phyloP scores from a whole-genome alignment of 2,329 filamentous ascomycete genomes.

The Acrocalymma vagum region DNA sequence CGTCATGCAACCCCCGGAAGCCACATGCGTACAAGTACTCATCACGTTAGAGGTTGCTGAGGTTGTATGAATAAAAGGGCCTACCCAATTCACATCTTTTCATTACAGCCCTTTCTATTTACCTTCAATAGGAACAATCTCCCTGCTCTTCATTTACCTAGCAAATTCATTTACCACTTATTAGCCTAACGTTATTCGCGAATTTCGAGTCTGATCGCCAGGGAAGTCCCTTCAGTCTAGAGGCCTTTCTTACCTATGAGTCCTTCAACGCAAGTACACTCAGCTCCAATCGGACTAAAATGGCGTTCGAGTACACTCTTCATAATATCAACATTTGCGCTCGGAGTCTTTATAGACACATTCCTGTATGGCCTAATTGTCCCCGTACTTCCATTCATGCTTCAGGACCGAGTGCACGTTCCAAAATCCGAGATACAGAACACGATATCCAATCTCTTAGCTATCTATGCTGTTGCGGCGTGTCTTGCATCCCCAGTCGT shows the following conservation, averaged over 20 bases:
- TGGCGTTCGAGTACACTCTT: slow-evolving; percentile 69
- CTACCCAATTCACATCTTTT: too few relatives aligned
- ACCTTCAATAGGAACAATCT: too few relatives aligned
- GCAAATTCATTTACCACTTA: too few relatives aligned
- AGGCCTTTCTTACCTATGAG: background rate
- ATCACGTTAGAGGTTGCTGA: too few relatives aligned
- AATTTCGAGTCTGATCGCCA: too few relatives aligned
- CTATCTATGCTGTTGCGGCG: slow-evolving; percentile 63
- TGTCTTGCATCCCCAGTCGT: slow-evolving; percentile 61
- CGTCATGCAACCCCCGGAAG: too few relatives aligned
- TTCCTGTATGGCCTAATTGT: slow-evolving; percentile 69
- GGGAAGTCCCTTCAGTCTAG: too few relatives aligned
- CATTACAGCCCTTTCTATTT: too few relatives aligned
- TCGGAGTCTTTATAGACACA: slow-evolving; percentile 66
- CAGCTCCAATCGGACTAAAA: slow-evolving; percentile 45
- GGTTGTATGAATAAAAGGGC: too few relatives aligned
- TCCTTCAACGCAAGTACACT: slow-evolving; percentile 5
- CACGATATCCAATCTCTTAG: slow-evolving; percentile 62
- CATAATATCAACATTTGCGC: slow-evolving; percentile 64
- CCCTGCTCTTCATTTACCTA: too few relatives aligned
- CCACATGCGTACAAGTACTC: too few relatives aligned
- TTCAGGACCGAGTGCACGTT: slow-evolving; percentile 59
- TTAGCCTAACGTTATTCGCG: too few relatives aligned
- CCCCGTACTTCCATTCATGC: slow-evolving; percentile 66
- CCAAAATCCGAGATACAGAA: slow-evolving; percentile 60